A percentile compares a stretch with the other conserved stretches of the same genome.
Conservation (phyloP, 306 rosid species). For the Trifolium fragiferum region DNA sequence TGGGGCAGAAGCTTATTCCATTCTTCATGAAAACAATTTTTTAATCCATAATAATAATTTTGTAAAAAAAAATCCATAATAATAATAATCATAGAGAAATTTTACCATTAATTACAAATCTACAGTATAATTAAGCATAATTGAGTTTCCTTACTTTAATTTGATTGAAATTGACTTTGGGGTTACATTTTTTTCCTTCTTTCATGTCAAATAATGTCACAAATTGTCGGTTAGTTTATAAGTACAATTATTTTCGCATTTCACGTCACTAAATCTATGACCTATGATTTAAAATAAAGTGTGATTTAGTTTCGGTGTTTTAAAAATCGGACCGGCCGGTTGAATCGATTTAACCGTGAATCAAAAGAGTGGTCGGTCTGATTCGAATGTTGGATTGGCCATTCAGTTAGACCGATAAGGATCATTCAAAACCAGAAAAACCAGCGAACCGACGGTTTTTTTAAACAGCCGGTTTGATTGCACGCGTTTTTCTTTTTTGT, state of each 20-base stretch:
- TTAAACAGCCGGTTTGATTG: too few relatives aligned
- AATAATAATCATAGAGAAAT: background rate
- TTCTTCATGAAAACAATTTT: slow-evolving; percentile 2
- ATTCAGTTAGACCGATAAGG: too few relatives aligned
- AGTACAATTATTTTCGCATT: background rate
- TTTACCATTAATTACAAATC: background rate
- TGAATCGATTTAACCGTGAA: too few relatives aligned
- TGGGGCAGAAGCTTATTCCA: slow-evolving; percentile 41
- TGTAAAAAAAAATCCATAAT: background rate
- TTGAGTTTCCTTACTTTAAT: background rate
- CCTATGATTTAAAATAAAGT: background rate
- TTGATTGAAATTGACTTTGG: slow-evolving; percentile 33
- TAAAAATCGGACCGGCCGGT: too few relatives aligned
- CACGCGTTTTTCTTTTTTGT: too few relatives aligned
- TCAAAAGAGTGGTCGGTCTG: too few relatives aligned
- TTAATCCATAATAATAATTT: background rate
- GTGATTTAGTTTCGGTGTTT: background rate
- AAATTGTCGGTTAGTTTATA: background rate
- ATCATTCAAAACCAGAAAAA: too few relatives aligned
- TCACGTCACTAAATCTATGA: slow-evolving; percentile 8
- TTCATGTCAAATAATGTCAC: slow-evolving; percentile 15
- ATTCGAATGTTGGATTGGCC: too few relatives aligned
- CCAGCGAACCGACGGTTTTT: too few relatives aligned
- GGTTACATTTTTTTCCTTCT: background rate
- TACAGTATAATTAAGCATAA: background rate